Conservation (phyloP, 495 filamentous ascomycete species). For the Tuber melanosporum region DNA sequence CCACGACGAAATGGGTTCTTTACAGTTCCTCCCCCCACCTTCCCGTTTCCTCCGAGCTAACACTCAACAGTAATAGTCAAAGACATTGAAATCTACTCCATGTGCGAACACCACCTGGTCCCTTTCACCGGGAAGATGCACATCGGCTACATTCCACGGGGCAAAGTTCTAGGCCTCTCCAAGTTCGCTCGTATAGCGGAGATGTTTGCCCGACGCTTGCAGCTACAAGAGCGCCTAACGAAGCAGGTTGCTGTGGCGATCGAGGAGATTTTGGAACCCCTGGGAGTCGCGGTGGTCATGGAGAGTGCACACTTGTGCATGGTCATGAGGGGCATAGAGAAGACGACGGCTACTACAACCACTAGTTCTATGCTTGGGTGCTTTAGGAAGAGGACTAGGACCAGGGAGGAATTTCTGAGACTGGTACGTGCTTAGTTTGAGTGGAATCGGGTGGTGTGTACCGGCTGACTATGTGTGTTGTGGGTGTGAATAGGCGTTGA, state of each 20-base stretch:
- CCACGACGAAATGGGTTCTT: slow-evolving; percentile 62
- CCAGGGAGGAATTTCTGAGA: slow-evolving; percentile 73
- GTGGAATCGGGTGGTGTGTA: background rate
- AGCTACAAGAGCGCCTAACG: slow-evolving; percentile 90
- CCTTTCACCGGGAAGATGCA: slow-evolving; percentile 98
- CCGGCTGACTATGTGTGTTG: background rate
- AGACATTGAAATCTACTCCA: slow-evolving; percentile 87
- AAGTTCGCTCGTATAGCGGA: slow-evolving; percentile 91
- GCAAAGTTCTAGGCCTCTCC: slow-evolving; percentile 81
- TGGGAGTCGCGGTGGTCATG: slow-evolving; percentile 91
- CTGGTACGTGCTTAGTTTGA: slow-evolving; percentile 19
- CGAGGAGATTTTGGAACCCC: slow-evolving; percentile 80
- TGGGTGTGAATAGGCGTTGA: background rate
- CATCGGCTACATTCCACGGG: slow-evolving; percentile 87
- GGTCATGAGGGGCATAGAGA: slow-evolving; percentile 80
- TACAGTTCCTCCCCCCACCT: background rate
- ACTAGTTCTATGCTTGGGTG: slow-evolving; percentile 94
- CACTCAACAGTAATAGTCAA: slow-evolving; percentile 68
- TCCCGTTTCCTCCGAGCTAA: background rate
- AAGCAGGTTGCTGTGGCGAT: slow-evolving; percentile 92
- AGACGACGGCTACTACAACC: slow-evolving; percentile 75
- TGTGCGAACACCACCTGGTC: slow-evolving; percentile 95
- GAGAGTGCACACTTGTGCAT: slow-evolving; percentile 93
- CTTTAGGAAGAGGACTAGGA: slow-evolving; percentile 89
- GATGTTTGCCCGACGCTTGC: slow-evolving; percentile 86